phyloP scores from a whole-genome alignment of 2,329 filamentous ascomycete genomes.

The Lachnellula occidentalis region DNA sequence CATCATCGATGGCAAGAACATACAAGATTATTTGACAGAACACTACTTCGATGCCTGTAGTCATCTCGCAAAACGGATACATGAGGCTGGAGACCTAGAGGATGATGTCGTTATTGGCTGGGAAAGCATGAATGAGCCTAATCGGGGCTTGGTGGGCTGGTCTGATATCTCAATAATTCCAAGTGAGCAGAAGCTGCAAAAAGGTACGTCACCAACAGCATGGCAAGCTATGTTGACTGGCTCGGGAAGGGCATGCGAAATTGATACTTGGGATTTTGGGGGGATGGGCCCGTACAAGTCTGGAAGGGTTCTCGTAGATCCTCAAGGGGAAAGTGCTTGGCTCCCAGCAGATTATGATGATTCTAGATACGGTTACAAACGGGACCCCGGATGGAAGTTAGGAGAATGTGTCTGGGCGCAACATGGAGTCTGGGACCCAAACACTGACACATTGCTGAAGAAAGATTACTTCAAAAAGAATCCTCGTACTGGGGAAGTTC shows the following conservation, averaged over 20 bases:
- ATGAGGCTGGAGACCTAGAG: slow-evolving; percentile 84
- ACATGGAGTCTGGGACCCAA: slow-evolving; percentile 89
- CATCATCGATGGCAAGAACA: slow-evolving; percentile 89
- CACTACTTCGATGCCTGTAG: slow-evolving; percentile 79
- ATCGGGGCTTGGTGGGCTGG: slow-evolving; percentile 79
- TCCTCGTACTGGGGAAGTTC: slow-evolving; percentile 63
- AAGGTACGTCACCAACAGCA: slow-evolving; percentile 86
- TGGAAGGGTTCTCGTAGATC: slow-evolving; percentile 77
- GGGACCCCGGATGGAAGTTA: slow-evolving; percentile 81
- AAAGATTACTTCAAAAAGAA: slow-evolving; percentile 86
- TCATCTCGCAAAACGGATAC: slow-evolving; percentile 77
- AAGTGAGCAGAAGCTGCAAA: slow-evolving; percentile 81
- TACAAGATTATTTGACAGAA: slow-evolving; percentile 87
- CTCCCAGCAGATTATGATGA: slow-evolving; percentile 79
- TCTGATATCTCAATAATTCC: slow-evolving; percentile 78
- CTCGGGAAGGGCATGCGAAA: slow-evolving; percentile 84
- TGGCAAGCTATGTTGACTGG: slow-evolving; percentile 92
- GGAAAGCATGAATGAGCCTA: slow-evolving; percentile 95
- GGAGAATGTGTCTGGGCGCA: slow-evolving; percentile 97
- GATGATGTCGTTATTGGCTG: slow-evolving; percentile 86
- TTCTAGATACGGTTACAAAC: slow-evolving; percentile 80
- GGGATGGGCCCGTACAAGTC: slow-evolving; percentile 88
- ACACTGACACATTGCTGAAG: slow-evolving; percentile 67
- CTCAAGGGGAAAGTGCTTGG: slow-evolving; percentile 81
- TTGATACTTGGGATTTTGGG: slow-evolving; percentile 91